Percentiles rank a stretch among this genome's conserved stretches.
Evolutionary conservation across 306 rosid species (phyloP).

Genomic region (Clitoria ternatea): DNA sequence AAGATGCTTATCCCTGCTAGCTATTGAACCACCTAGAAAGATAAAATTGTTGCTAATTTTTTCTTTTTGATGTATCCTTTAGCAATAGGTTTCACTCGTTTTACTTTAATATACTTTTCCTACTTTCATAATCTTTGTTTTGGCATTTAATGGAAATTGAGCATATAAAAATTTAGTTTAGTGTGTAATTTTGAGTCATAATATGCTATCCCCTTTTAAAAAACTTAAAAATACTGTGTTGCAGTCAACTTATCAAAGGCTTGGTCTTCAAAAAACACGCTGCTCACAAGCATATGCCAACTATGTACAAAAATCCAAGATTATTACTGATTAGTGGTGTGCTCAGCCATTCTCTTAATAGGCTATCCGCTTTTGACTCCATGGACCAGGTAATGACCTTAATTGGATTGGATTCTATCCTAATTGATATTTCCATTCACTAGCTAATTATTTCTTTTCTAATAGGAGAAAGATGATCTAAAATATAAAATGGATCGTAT

Average conservation of each 20-base stretch:
- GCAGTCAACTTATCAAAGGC: conserved; percentile 78
- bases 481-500: conserved; percentile 65
- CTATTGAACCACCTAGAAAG: not conserved
- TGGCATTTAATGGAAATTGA: not conserved
- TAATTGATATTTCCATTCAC: no score
- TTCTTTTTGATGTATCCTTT: not conserved
- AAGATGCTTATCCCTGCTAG: not conserved
- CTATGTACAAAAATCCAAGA: conserved; percentile 67
- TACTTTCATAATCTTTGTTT: not conserved
- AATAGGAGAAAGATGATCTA: conserved; percentile 65
- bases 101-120: not conserved
- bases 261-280: conserved; percentile 86
- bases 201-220: no score
- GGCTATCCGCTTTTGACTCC: conserved; percentile 72
- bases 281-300: conserved; percentile 93
- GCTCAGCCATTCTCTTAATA: conserved; percentile 68
- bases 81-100: conserved; percentile 11
- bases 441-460: no score
- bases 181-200: conserved; percentile 4
- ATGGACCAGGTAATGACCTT: no score
- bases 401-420: no score
- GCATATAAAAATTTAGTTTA: not conserved
- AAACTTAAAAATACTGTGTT: conserved; percentile 25
- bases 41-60: not conserved
- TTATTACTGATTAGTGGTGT: conserved; percentile 66